phyloP scores from a whole-genome alignment of 768 basidiomycete genomes.

The Mycena maculata region DNA sequence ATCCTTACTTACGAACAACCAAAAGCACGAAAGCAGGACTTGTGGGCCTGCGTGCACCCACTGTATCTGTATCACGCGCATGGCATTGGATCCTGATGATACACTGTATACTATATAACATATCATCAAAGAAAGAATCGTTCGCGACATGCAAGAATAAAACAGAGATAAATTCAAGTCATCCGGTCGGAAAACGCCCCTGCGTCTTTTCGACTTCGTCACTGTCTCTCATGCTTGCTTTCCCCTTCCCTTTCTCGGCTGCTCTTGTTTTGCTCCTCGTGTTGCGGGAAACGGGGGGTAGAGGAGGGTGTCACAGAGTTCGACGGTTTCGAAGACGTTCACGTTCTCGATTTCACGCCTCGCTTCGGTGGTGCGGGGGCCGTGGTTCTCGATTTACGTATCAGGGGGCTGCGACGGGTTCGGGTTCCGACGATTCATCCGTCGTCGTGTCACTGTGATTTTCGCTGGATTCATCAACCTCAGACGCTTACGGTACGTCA shows the following conservation, averaged over 20 bases:
- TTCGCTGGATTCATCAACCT: too few relatives aligned
- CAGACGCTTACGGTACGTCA: not conserved
- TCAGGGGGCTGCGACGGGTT: not conserved
- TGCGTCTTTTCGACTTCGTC: too few relatives aligned
- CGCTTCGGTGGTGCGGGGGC: not conserved
- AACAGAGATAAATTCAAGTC: too few relatives aligned
- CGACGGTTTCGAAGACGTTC: not conserved
- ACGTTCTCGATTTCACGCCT: not conserved
- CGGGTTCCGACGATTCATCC: not conserved
- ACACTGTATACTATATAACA: not conserved
- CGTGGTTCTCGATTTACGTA: too few relatives aligned
- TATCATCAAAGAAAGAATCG: too few relatives aligned
- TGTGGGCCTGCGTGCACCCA: constrained; percentile 3
- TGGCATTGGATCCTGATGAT: constrained; percentile 1
- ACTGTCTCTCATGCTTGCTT: too few relatives aligned
- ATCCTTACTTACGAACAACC: not conserved
- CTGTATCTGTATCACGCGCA: constrained; percentile 26
- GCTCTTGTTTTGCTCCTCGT: not conserved
- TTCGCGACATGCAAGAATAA: too few relatives aligned
- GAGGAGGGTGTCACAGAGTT: not conserved
- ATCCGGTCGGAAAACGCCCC: too few relatives aligned
- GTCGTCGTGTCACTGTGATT: not conserved
- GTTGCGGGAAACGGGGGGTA: not conserved
- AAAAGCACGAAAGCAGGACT: not conserved
- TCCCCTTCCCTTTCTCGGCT: not conserved